Percentiles rank a stretch among this genome's conserved stretches.
Conservation (phyloP, 2,329 filamentous ascomycete species). For the Fusarium haematococcum region DNA sequence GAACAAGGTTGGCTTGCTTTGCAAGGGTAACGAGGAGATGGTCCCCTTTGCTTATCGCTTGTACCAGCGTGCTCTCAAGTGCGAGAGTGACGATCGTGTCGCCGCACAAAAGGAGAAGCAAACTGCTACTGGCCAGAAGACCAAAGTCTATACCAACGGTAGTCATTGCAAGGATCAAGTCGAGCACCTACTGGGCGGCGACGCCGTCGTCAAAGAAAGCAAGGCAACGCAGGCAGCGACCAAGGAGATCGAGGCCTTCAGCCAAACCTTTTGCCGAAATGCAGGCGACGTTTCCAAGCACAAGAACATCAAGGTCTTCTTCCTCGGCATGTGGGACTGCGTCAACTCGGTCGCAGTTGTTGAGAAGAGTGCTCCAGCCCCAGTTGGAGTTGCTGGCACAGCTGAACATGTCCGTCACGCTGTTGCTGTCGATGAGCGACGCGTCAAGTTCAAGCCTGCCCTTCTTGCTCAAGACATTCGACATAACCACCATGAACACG, state of each 20-base stretch:
- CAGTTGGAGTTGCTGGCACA: slow-evolving; percentile 53
- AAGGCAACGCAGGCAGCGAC: slow-evolving; percentile 26
- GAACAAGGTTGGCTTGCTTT: slow-evolving; percentile 60
- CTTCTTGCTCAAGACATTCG: slow-evolving; percentile 57
- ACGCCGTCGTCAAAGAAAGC: slow-evolving; percentile 33
- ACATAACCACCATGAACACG: slow-evolving; percentile 24
- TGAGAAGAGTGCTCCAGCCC: slow-evolving; percentile 52
- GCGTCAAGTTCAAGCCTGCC: slow-evolving; percentile 66
- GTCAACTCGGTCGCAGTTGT: slow-evolving; percentile 63
- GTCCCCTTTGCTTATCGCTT: slow-evolving; percentile 61
- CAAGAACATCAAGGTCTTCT: slow-evolving; percentile 61
- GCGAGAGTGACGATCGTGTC: slow-evolving; percentile 43
- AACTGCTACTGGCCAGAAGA: not conserved
- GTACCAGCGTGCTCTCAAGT: slow-evolving; percentile 55
- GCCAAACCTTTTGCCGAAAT: slow-evolving; percentile 60
- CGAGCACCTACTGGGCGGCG: slow-evolving; percentile 19
- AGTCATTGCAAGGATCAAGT: not conserved
- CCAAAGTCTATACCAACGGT: not conserved
- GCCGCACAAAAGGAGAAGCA: not conserved
- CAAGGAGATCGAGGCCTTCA: slow-evolving; percentile 59
- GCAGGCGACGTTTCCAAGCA: slow-evolving; percentile 15
- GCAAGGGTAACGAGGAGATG: slow-evolving; percentile 65
- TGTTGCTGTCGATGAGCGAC: slow-evolving; percentile 64
- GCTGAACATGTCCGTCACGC: slow-evolving; percentile 63
- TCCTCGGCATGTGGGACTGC: slow-evolving; percentile 67